These are phyloP conservation scores for Curvularia sp. DNA, from an alignment of 2,329 filamentous ascomycete genomes.

Conservation along the genomic window DNA sequence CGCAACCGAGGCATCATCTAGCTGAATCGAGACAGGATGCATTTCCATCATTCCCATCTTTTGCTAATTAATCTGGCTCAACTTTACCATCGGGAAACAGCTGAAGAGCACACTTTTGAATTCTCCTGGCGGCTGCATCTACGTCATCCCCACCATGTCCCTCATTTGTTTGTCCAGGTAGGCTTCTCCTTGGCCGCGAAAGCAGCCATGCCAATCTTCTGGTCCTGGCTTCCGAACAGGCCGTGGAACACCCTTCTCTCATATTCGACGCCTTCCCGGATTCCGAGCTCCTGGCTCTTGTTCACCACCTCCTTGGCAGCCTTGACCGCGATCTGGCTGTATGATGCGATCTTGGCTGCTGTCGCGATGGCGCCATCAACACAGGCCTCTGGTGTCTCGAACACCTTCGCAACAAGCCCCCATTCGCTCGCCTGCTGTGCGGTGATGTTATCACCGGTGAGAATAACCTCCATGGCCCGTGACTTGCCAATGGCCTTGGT, in stretches of 20 bases:
- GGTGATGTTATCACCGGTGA: slow-evolving; percentile 70
- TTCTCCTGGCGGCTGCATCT: not conserved
- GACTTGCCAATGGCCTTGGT: slow-evolving; percentile 67
- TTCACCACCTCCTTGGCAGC: slow-evolving; percentile 98
- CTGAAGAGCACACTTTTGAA: not conserved
- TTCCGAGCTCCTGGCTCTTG: slow-evolving; percentile 90
- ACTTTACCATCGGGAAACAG: not conserved
- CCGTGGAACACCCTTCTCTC: slow-evolving; percentile 93
- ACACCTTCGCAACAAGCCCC: slow-evolving; percentile 85
- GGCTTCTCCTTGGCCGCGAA: slow-evolving; percentile 95
- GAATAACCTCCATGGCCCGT: slow-evolving; percentile 56
- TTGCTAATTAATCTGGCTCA: not conserved
- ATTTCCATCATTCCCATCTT: slow-evolving; percentile 1
- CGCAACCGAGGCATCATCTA: slow-evolving; percentile 18
- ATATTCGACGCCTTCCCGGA: slow-evolving; percentile 92
- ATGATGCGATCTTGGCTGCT: slow-evolving; percentile 86
- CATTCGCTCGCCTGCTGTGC: slow-evolving; percentile 86
- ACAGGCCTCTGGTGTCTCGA: slow-evolving; percentile 79
- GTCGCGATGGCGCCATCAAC: slow-evolving; percentile 82
- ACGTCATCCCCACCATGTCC: not conserved
- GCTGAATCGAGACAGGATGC: slow-evolving; percentile 11
- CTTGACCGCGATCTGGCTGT: slow-evolving; percentile 85
- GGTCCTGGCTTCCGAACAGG: slow-evolving; percentile 91
- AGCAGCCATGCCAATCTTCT: slow-evolving; percentile 94
- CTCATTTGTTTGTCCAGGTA: slow-evolving; percentile 82